Base-by-base conservation (phyloP, 306 rosid species). In the Vachellia pachyceras region DNA sequence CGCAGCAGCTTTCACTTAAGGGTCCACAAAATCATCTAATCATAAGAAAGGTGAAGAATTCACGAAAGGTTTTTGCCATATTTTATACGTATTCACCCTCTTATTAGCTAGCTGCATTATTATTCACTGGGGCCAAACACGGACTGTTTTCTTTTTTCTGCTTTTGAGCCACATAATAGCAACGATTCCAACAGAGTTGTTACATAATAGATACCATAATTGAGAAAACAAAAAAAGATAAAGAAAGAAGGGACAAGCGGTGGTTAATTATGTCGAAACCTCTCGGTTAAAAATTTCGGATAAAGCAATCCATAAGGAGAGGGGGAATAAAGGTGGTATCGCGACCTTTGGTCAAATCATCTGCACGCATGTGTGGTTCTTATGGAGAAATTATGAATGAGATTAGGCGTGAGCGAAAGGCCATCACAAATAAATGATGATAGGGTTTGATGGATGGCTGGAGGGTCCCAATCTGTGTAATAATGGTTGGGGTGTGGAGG, bases 331-430 rank as follows among this genome's bases (percentile, higher is more conserved):
- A 29, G 33, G 35, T n/a, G n/a, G 37, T 17, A 58, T 75, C 23
- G 71, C 60, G 41, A 35, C 7, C 8, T 65, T 60, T 61, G 57
- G 85, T 81, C 86, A 84, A 86, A 88, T 86, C 89, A 88, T 79
- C n/a, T 64, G 22, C 11, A 77, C 50, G 78, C 87, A 85, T 81
- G 92, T 90, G 92, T 83, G 87, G 73, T 68, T 68, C 50, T 69
- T 83, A 64, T 73, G 90, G 80, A 71, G 77, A 82, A 83, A 85
- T 79, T 13, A 75, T 82, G 85, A 80, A 80, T 71, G 73, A 78
- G 75, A 86, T 76, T 84, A 87, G 94, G 91, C 90, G 88, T 89
- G 94, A 78, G 84, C 60, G 77, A 76, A 85, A 83, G 80, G 47
- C 77, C 82, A 82, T 89, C 76, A 80, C 81, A 61, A 72, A 84